Base-by-base conservation (phyloP, 108 stramenopile genomes). In the Pseudonitzschia pungens region DNA sequence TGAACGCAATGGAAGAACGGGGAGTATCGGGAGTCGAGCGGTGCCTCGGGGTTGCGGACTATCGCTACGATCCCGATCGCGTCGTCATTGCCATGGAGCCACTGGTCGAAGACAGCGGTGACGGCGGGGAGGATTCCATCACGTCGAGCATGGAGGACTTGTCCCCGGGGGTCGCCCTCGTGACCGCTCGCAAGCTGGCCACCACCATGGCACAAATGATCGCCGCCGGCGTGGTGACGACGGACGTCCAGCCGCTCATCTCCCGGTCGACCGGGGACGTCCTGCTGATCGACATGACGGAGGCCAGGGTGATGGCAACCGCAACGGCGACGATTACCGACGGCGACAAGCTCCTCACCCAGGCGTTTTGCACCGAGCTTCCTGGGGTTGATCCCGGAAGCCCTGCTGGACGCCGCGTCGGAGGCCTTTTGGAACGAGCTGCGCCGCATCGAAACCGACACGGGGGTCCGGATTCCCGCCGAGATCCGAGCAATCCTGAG, bases 221-320 rank as follows among this genome's bases (percentile, higher is more conserved):
- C 6, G 42, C 55, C 28, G 86, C 86, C 22, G 72, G 77, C 50
- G 68, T 88, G 15, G 75, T 82, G 24, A 88, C 86, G 0, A 76
- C 74, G 10, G 90, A 91, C 75, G 81, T 91, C 8, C 87, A 91
- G 55, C 78, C 84, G 12, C 78, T 91, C 52, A 84, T 91, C 40
- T 74, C 79, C 0, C 58, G 55, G 54, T 65, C 76, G 9, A 84
- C 87, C 27, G 90, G 90, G 5, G 64, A 77, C 15, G 73, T 84
- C 15, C 18, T 91, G 9, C 87, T 91, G 58, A 91, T 91, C 69
- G 90, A 91, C 68, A 83, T 91, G 81, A 91, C 86, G 32, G 87
- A 91, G 72, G 90, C 90, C 16, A 80, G 75, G 40, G 44, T 60
- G 31, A 20, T 67, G 4, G n/a, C 14, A 0, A 4, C 6, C 8